A percentile compares a stretch with the other conserved stretches of the same genome.
phyloP scores from a whole-genome alignment of 148 eudicot species.

The Oxyria digyna region DNA sequence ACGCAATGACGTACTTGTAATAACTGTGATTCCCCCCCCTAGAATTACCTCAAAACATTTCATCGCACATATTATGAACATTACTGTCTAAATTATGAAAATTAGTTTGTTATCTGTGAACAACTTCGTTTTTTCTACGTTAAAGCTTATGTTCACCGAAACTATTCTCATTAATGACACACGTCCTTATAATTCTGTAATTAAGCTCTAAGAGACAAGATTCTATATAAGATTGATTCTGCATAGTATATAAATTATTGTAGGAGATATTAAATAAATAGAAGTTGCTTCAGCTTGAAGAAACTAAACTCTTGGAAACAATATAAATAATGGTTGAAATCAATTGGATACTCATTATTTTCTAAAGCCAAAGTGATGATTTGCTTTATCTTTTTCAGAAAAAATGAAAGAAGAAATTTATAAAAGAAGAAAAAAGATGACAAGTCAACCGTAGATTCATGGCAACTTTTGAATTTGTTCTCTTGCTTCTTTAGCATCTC shows the following conservation, averaged over 20 bases:
- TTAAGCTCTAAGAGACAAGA: not conserved
- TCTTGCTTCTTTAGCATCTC: not conserved
- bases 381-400: not conserved
- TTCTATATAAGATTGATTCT: not conserved
- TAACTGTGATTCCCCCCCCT: too few relatives aligned
- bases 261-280: too few relatives aligned
- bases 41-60: too few relatives aligned
- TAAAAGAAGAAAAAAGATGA: not conserved
- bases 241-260: too few relatives aligned
- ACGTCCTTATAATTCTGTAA: too few relatives aligned
- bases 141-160: too few relatives aligned
- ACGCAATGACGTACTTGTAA: too few relatives aligned
- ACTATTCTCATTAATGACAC: too few relatives aligned
- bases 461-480: constrained; percentile 2
- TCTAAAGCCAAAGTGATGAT: not conserved
- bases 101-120: too few relatives aligned
- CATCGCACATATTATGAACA: too few relatives aligned
- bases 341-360: not conserved
- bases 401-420: not conserved
- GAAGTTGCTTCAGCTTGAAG: not conserved
- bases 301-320: not conserved
- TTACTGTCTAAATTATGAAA: too few relatives aligned
- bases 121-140: too few relatives aligned
- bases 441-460: not conserved
- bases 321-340: not conserved